Percentiles rank a stretch among this genome's conserved stretches.
These are phyloP conservation scores for Xylaria sp. DNA, from an alignment of 2,329 filamentous ascomycete species.

Conservation along the genomic window DNA sequence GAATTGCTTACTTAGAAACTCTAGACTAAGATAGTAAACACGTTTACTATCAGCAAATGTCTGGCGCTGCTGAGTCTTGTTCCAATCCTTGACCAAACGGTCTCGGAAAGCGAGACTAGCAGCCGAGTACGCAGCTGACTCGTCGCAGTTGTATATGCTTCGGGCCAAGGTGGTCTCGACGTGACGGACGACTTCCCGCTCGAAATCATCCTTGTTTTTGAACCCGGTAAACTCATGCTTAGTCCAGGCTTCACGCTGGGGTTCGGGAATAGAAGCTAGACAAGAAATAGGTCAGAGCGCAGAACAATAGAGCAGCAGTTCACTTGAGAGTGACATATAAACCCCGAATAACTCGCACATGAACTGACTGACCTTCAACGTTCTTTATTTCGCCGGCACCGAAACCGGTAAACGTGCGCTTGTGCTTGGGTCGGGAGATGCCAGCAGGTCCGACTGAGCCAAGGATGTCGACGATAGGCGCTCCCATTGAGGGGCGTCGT, in stretches of 20 bases:
- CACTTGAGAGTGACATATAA: not conserved
- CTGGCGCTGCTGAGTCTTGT: constrained; percentile 96
- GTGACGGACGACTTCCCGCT: constrained; percentile 89
- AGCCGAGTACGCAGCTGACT: constrained; percentile 90
- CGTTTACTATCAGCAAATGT: constrained; percentile 91
- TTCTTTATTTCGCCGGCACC: constrained; percentile 90
- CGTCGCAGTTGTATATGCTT: constrained; percentile 98
- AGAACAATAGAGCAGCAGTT: not conserved
- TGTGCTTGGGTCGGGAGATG: constrained; percentile 91
- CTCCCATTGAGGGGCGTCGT: constrained; percentile 80
- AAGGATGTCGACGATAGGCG: constrained; percentile 86
- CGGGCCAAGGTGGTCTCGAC: constrained; percentile 96
- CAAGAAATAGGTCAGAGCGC: constrained; percentile 18
- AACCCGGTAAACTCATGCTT: constrained; percentile 74
- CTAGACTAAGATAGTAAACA: constrained; percentile 95
- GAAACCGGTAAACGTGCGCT: constrained; percentile 94
- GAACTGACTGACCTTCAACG: constrained; percentile 73
- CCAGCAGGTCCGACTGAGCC: constrained; percentile 89
- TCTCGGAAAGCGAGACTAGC: constrained; percentile 93
- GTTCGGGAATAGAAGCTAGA: constrained; percentile 82
- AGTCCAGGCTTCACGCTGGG: constrained; percentile 83
- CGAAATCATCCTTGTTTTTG: constrained; percentile 82
- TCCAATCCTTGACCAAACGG: constrained; percentile 94
- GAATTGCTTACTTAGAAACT: constrained; percentile 75
- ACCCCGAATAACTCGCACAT: not conserved